Evolutionary conservation across 2,329 filamentous ascomycete genomes (phyloP).

Genomic region (Xylaria sp.): DNA sequence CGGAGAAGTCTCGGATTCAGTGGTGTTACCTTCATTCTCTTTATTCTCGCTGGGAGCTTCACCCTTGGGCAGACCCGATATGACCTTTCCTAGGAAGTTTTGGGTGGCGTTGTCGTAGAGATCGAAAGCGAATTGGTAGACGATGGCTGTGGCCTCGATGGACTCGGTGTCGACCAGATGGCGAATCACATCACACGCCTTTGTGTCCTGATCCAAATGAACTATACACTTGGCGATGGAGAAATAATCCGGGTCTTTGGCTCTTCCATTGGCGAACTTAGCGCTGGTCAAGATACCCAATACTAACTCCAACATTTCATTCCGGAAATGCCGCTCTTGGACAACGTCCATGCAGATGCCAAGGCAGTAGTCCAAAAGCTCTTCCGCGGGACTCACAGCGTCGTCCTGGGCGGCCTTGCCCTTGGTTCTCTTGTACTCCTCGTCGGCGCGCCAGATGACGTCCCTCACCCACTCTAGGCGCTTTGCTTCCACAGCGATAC

Average conservation of each 20-base stretch:
- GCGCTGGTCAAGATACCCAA: conserved; percentile 81
- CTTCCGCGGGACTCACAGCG: conserved; percentile 75
- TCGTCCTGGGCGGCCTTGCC: conserved; percentile 66
- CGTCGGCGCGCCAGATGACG: conserved; percentile 88
- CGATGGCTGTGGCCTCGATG: conserved; percentile 80
- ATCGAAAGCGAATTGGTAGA: conserved; percentile 98
- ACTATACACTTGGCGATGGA: conserved; percentile 98
- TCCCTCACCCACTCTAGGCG: conserved; percentile 87
- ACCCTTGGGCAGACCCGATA: conserved; percentile 76
- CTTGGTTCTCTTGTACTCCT: conserved; percentile 80
- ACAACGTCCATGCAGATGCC: conserved; percentile 98
- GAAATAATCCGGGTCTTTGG: conserved; percentile 90
- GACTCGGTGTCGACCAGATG: conserved; percentile 85
- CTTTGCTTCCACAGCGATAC: conserved; percentile 94
- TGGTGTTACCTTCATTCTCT: conserved; percentile 62
- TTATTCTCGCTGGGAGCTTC: conserved; percentile 55
- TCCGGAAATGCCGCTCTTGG: conserved; percentile 87
- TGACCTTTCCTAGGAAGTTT: conserved; percentile 92
- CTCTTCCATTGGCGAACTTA: conserved; percentile 72
- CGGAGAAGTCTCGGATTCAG: conserved; percentile 59
- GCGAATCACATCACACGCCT: conserved; percentile 87
- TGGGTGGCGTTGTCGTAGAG: conserved; percentile 98
- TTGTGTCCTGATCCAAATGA: conserved; percentile 89
- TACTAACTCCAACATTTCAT: conserved; percentile 87
- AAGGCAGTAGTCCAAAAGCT: conserved; percentile 95